Percentiles rank a stretch among this genome's conserved stretches.
Evolutionary conservation across 208 protist genomes (phyloP).

Genomic region (Dictyostelium gargantuum): DNA sequence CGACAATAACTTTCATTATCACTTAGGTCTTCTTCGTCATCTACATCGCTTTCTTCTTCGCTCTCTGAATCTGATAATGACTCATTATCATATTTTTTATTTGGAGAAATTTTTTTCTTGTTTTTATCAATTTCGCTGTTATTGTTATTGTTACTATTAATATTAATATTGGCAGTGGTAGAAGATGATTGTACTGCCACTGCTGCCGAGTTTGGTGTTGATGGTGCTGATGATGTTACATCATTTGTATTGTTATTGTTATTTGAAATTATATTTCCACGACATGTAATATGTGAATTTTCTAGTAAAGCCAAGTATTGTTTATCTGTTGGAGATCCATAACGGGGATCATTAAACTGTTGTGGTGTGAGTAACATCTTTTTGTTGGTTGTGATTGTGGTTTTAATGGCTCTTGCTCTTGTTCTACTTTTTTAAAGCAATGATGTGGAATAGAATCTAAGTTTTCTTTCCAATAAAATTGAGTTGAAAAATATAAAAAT

Average conservation of each 20-base stretch:
- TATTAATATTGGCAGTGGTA: background rate
- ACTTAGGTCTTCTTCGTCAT: background rate
- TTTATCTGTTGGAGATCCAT: background rate
- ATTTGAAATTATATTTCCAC: background rate
- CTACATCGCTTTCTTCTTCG: background rate
- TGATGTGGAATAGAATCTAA: background rate
- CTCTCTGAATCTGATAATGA: background rate
- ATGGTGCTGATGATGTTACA: background rate
- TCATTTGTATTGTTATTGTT: background rate
- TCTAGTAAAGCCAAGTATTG: background rate
- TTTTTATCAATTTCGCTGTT: too few relatives aligned
- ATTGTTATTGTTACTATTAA: background rate
- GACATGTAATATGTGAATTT: background rate
- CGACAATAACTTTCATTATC: too few relatives aligned
- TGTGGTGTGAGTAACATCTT: background rate
- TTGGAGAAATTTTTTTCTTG: background rate
- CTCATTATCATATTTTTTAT: background rate
- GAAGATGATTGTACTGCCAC: background rate
- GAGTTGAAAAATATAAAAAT: background rate
- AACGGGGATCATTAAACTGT: background rate
- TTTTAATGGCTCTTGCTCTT: background rate
- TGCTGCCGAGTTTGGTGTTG: background rate
- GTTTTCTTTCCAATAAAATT: constrained; percentile 18
- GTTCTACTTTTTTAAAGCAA: too few relatives aligned
- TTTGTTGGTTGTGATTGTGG: background rate